Evolutionary conservation across 352 stramenopile genomes (phyloP), one percentile per base, ranked within the genome.

Genomic region (Blastocystis sp.): DNA sequence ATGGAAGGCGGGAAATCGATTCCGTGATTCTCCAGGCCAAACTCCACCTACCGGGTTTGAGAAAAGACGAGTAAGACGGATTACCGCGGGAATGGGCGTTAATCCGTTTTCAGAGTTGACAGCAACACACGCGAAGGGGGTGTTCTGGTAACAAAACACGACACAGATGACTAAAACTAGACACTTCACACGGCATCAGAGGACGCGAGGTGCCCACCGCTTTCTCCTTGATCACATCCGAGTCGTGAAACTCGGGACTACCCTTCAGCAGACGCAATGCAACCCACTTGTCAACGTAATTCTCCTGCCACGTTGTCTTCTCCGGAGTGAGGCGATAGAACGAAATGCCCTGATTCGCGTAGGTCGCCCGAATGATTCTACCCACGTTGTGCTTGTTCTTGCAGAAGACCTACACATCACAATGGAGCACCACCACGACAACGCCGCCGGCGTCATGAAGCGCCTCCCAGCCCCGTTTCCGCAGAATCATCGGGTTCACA

Each of bases 311-410:
- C 50, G 74, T 85, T 19, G 74, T 85, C 33, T 85, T 85, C 29
- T 85, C 74, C 4, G 31, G 26, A 24, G n/a, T 29, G 33, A 85
- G 37, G 16, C 60, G 55, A 37, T 85, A 85, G 55, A 85, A 85
- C 6, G 74, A 29, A 51, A 85, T 85, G n/a, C 74, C 74, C 41
- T 85, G 74, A 29, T 85, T 85, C 26, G 74, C 74, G 26, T 85
- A 85, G 0, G 74, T 85, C n/a, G 74, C 60, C 50, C 74, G 19
- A 12, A 39, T n/a, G 19, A 85, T n/a, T 39, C 60, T 61, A 29
- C 74, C 74, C 31, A 85, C 74, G 31, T 85, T 85, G 74, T 85
- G 74, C 74, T 69, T 85, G 39, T 85, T 85, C 16, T 67, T 66
- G 19, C 74, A 85, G 35, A 55, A 85, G 0, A 85, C 74, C 74